Evolutionary conservation across 2,329 filamentous ascomycete species (phyloP).

Genomic region (Cladosporium oxysporum): DNA sequence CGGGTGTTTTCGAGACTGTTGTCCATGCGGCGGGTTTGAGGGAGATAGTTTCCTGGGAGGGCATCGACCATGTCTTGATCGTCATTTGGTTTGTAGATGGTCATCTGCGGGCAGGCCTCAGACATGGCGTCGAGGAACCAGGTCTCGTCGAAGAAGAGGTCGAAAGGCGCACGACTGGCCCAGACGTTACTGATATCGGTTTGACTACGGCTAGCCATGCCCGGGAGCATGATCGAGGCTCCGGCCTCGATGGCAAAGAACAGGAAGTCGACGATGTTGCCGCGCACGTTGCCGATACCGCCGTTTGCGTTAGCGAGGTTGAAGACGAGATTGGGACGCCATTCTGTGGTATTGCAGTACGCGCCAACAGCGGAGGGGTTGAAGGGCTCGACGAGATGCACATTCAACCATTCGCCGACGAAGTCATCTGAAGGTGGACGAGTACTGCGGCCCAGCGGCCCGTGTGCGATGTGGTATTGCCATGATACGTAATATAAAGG

Average conservation of each 20-base stretch:
- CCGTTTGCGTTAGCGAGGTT: constrained; percentile 48
- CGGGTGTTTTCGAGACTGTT: constrained; percentile 23
- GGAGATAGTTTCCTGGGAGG: constrained; percentile 29
- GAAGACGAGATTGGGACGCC: constrained; percentile 47
- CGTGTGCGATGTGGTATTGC: constrained; percentile 21
- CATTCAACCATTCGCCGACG: constrained; percentile 31
- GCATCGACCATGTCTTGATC: constrained; percentile 22
- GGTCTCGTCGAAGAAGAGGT: constrained; percentile 33
- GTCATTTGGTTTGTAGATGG: constrained; percentile 27
- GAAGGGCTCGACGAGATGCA: constrained; percentile 28
- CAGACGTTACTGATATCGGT: constrained; percentile 28
- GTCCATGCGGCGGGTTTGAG: constrained; percentile 30
- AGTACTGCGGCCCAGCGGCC: not conserved
- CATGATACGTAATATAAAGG: constrained; percentile 30
- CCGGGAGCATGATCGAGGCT: constrained; percentile 38
- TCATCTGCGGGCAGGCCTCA: constrained; percentile 32
- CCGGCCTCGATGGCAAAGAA: constrained; percentile 52
- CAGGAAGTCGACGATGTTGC: constrained; percentile 50
- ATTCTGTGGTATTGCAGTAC: constrained; percentile 42
- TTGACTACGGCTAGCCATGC: constrained; percentile 24
- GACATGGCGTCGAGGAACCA: constrained; percentile 30
- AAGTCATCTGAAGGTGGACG: constrained; percentile 24
- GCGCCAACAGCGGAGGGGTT: constrained; percentile 28
- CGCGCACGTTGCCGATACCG: constrained; percentile 49
- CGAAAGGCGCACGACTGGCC: constrained; percentile 29